Evolutionary conservation across 805 yeast genomes (phyloP).

Genomic region (Candida railenensis): DNA sequence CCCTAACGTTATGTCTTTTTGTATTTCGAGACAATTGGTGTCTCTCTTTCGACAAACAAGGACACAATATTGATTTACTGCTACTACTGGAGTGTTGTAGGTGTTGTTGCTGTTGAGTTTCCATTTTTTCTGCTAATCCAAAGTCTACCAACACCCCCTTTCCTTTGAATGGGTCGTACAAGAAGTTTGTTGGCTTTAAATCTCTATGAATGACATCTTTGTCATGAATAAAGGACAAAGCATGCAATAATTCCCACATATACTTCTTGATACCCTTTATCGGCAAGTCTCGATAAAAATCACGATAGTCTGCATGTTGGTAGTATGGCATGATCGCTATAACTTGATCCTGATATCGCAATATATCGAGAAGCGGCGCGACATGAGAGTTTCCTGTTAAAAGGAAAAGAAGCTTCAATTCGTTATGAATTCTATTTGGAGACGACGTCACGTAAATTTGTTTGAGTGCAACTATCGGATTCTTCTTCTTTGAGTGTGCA

Average conservation of each 20-base stretch:
- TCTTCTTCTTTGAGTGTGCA: conserved; percentile 20
- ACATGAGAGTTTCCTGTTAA: conserved; percentile 69
- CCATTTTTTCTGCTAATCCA: conserved; percentile 76
- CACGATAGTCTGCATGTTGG: conserved; percentile 87
- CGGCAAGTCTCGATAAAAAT: conserved; percentile 78
- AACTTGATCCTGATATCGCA: conserved; percentile 87
- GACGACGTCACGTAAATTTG: conserved; percentile 94
- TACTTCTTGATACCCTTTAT: conserved; percentile 77
- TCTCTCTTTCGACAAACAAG: conserved; percentile 44
- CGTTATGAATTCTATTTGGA: conserved; percentile 87
- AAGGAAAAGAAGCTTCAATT: conserved; percentile 71
- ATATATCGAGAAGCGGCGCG: conserved; percentile 87
- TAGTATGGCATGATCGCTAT: conserved; percentile 90
- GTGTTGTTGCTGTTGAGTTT: conserved; percentile 8
- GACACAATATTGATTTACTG: conserved; percentile 43
- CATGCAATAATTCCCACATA: conserved; percentile 75
- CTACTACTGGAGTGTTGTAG: conserved; percentile 1
- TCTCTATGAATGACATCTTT: conserved; percentile 44
- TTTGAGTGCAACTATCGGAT: conserved; percentile 77
- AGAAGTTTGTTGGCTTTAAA: conserved; percentile 59
- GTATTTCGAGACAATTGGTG: conserved; percentile 6
- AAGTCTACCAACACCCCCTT: conserved; percentile 87
- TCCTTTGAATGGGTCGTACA: conserved; percentile 64
- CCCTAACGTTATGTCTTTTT: conserved; percentile 33
- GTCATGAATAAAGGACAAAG: conserved; percentile 59